Base-by-base conservation (phyloP, 148 eudicot species). In the Rhododendron ferrugineum region DNA sequence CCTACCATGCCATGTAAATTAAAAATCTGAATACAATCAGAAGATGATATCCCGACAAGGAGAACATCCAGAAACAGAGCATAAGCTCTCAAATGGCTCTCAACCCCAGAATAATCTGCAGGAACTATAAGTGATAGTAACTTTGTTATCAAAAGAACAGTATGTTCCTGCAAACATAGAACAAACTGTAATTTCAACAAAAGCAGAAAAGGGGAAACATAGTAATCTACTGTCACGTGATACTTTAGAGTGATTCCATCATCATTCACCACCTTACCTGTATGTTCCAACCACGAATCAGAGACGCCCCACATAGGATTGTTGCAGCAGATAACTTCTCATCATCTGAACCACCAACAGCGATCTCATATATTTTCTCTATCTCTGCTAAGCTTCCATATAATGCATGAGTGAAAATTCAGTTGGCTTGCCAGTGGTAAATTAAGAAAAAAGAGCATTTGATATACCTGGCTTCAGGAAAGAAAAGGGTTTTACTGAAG, bases 251-350 rank as follows among this genome's bases (percentile, higher is more conserved):
- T 22, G 26, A 87, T 18, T 20, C 44, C 60, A 46, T 73, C 36
- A 86, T 0, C 32, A 75, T 68, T 70, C 80, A 85, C 58, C 79
- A 28, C 70, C 47, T 40, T 91, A 97, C 99, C 98, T 97, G 99
- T 83, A 97, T 91, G 87, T 92, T 97, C 99, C 99, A 97, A 86
- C 99, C 99, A 89, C 99, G 98, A 84, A 85, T 81, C 81, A 97
- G 90, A 78, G 98, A 94, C 37, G 99, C 94, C 79, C 99, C 99
- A 88, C 99, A 97, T 23, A 97, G 89, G 88, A 97, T 82, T 11
- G 94, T 91, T 28, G 97, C 98, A 84, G 98, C 98, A 60, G 86
- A 86, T 74, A 94, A 90, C 92, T 88, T 95, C 89, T 97, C 99
- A 36, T 97, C 99, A 72, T 94, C 93, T 47, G 98, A 89, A 87